Conservation (phyloP, 768 basidiomycete genomes). For the Amanita pseudoporphyria region DNA sequence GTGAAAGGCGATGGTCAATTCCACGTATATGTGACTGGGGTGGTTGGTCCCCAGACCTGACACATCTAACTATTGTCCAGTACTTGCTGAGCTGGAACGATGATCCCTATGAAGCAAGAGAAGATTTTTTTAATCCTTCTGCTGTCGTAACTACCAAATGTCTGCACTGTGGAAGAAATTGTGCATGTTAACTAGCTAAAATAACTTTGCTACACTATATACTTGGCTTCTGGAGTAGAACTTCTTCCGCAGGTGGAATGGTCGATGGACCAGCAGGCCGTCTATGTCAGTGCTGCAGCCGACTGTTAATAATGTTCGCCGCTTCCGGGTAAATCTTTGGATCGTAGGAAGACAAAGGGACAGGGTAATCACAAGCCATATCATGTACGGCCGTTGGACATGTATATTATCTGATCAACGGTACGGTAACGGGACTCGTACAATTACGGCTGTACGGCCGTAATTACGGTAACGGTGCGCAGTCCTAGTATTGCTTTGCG, state of each 20-base stretch:
- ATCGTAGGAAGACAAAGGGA: slow-evolving; percentile 25
- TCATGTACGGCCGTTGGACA: no score
- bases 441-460: no score
- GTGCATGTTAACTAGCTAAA: neutral
- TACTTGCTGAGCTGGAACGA: neutral
- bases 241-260: neutral
- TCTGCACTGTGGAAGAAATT: neutral
- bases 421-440: no score
- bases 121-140: neutral
- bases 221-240: no score
- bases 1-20: neutral
- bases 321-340: slow-evolving; percentile 28
- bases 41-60: neutral
- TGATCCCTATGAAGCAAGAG: neutral
- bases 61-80: neutral
- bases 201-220: no score
- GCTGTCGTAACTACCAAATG: neutral
- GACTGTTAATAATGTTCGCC: slow-evolving; percentile 19
- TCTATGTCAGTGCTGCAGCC: slow-evolving; percentile 13
- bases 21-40: neutral
- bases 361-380: no score
- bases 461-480: no score
- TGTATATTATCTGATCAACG: no score
- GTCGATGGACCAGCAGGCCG: slow-evolving; percentile 5
- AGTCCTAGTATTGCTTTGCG: slow-evolving; percentile 26